Conservation (phyloP, 495 filamentous ascomycete genomes). For the Neurospora sp. region DNA sequence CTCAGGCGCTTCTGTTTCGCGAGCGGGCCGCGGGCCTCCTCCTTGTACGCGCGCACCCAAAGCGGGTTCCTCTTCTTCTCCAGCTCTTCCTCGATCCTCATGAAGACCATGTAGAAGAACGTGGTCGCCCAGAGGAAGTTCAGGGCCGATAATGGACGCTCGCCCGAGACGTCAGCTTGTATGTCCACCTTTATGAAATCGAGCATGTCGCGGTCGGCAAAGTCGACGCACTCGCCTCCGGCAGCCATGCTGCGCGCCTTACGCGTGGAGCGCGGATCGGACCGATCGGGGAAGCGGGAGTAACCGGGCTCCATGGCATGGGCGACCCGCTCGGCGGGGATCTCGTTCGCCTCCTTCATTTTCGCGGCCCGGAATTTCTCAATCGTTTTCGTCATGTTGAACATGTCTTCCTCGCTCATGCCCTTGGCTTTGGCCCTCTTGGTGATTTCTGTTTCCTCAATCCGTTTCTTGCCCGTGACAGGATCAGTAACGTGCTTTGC, state of each 20-base stretch:
- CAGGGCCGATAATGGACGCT: too few species aligned
- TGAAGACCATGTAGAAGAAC: too few species aligned
- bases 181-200: constrained; percentile 16
- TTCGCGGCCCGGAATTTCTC: neutral
- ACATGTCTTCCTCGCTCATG: constrained; percentile 6
- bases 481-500: constrained; percentile 21
- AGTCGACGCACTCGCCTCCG: neutral
- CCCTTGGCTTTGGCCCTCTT: constrained; percentile 13
- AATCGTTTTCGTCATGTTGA: neutral
- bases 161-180: constrained; percentile 17
- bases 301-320: neutral
- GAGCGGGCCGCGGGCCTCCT: too few species aligned
- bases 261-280: neutral
- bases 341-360: neutral
- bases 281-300: neutral
- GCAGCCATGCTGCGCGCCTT: neutral
- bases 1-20: too few species aligned
- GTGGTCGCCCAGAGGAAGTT: too few species aligned
- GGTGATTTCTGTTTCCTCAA: constrained; percentile 25
- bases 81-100: too few species aligned
- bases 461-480: constrained; percentile 13
- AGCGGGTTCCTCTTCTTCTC: too few species aligned
- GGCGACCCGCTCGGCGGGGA: neutral
- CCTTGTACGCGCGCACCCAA: too few species aligned
- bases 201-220: constrained; percentile 11